Conservation (phyloP, 2,329 filamentous ascomycete genomes). For the Cryphonectria japonica region DNA sequence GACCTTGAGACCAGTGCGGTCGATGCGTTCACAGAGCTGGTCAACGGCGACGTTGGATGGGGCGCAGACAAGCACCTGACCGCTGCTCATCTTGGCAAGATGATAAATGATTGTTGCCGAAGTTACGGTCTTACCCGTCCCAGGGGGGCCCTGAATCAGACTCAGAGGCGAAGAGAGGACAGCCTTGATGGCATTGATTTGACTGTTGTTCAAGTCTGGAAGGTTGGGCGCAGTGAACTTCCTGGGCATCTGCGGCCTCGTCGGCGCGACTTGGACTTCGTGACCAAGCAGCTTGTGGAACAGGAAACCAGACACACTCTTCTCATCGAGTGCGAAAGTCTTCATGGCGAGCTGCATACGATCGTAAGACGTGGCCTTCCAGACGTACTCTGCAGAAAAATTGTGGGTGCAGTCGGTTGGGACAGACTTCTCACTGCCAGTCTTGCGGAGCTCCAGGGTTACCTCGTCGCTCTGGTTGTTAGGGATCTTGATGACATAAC, state of each 20-base stretch:
- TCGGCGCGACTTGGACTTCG: slow-evolving; percentile 89
- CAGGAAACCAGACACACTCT: slow-evolving; percentile 98
- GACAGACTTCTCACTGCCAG: slow-evolving; percentile 93
- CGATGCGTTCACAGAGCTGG: slow-evolving; percentile 95
- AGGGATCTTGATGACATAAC: slow-evolving; percentile 98
- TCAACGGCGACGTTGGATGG: slow-evolving; percentile 98
- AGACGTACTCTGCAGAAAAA: slow-evolving; percentile 98
- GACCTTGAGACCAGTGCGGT: slow-evolving; percentile 91
- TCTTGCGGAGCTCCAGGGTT: slow-evolving; percentile 89
- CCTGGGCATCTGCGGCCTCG: slow-evolving; percentile 94
- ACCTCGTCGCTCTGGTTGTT: slow-evolving; percentile 99
- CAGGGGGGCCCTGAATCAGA: slow-evolving; percentile 94
- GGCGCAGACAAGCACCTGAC: slow-evolving; percentile 93
- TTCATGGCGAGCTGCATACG: slow-evolving; percentile 99
- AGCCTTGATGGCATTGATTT: slow-evolving; percentile 94
- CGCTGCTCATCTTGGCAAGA: slow-evolving; percentile 90
- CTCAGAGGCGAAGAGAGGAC: slow-evolving; percentile 92
- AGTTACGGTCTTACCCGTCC: slow-evolving; percentile 97
- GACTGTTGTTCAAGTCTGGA: slow-evolving; percentile 92
- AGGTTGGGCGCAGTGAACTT: slow-evolving; percentile 95
- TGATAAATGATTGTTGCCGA: slow-evolving; percentile 99
- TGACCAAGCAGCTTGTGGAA: slow-evolving; percentile 96
- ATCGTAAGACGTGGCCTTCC: slow-evolving; percentile 99
- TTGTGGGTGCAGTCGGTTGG: slow-evolving; percentile 96
- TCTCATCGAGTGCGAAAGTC: slow-evolving; percentile 95